Percentiles rank a stretch among this genome's conserved stretches.
Conservation (phyloP, 1,284 basidiomycete genomes). For the Phlebopus sp. region DNA sequence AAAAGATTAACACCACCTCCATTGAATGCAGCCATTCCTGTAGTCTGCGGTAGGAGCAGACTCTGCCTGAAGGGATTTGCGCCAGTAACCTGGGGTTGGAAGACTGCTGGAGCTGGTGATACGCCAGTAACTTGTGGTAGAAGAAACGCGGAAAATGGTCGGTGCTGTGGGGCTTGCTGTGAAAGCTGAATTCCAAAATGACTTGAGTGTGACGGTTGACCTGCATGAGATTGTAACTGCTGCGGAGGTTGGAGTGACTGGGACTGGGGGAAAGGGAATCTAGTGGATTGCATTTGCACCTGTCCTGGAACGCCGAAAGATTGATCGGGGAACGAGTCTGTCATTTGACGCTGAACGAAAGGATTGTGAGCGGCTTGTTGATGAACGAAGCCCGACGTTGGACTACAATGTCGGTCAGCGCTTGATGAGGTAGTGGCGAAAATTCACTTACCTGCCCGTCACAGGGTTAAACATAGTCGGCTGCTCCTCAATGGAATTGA, state of each 20-base stretch:
- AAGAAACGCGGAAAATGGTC: constrained; percentile 51
- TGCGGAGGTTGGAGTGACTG: constrained; percentile 32
- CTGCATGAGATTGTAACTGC: constrained; percentile 1
- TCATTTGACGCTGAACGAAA: constrained; percentile 64
- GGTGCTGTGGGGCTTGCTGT: constrained; percentile 42
- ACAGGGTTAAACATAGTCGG: constrained; percentile 70
- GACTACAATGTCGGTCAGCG: constrained; percentile 37
- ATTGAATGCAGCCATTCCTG: constrained; percentile 76
- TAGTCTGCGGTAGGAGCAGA: constrained; percentile 56
- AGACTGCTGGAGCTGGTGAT: constrained; percentile 29
- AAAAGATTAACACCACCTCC: constrained; percentile 57
- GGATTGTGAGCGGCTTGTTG: constrained; percentile 75
- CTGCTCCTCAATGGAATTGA: constrained; percentile 86
- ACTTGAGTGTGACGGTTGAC: constrained; percentile 38
- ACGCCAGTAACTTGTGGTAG: constrained; percentile 40
- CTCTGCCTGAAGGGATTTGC: constrained; percentile 33
- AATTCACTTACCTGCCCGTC: constrained; percentile 47
- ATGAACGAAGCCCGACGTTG: constrained; percentile 53
- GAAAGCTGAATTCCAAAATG: constrained; percentile 40
- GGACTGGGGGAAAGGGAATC: constrained; percentile 48
- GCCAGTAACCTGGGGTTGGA: constrained; percentile 46
- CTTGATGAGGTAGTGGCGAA: constrained; percentile 1
- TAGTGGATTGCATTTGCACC: constrained; percentile 58
- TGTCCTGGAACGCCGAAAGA: constrained; percentile 33
- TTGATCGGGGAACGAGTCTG: constrained; percentile 38